Evolutionary conservation across 768 basidiomycete species (phyloP).

Genomic region (Tylopilus vinaceipallidus): DNA sequence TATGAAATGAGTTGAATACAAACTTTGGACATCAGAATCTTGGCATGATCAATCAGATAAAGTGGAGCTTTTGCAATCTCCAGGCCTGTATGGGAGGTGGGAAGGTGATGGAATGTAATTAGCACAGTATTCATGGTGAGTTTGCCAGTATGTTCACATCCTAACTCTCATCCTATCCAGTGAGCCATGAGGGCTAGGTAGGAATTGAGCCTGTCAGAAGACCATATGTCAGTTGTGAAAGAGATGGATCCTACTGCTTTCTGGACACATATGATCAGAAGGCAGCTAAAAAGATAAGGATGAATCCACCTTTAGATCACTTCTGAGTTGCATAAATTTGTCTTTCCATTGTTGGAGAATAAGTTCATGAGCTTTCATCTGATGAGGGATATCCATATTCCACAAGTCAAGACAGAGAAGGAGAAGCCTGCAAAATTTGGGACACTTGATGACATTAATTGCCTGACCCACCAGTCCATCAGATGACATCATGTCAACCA

Average conservation of each 20-base stretch:
- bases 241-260: neutral
- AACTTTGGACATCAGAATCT: slow-evolving; percentile 2
- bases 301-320: too few relatives aligned
- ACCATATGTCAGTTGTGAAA: neutral
- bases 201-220: neutral
- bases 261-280: neutral
- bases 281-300: too few relatives aligned
- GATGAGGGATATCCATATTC: neutral
- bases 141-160: neutral
- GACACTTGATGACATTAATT: neutral
- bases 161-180: neutral
- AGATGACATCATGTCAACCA: too few relatives aligned
- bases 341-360: too few relatives aligned
- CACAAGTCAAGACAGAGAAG: neutral
- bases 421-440: neutral
- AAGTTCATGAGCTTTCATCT: neutral
- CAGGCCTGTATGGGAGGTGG: slow-evolving; percentile 10
- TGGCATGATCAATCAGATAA: neutral
- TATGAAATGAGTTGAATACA: neutral
- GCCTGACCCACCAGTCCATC: neutral
- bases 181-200: neutral
- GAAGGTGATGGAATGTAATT: slow-evolving; percentile 13
- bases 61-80: neutral
- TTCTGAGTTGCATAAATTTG: too few relatives aligned
- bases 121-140: slow-evolving; percentile 5